Conservation (phyloP, 2,329 filamentous ascomycete species). For the Dothidotthia symphoricarpi region DNA sequence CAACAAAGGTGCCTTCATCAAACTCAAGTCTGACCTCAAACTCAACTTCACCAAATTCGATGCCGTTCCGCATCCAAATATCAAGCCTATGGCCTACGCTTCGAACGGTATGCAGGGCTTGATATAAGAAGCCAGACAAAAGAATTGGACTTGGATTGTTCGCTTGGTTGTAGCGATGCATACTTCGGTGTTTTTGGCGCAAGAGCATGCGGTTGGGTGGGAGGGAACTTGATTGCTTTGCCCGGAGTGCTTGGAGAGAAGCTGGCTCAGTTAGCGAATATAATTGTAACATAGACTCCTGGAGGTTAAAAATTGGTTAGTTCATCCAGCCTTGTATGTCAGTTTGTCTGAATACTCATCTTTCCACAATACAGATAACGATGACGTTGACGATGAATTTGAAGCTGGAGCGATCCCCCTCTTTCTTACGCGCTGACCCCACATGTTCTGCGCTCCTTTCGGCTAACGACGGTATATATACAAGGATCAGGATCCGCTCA, state of each 20-base stretch:
- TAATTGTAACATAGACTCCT: not conserved
- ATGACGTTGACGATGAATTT: too few relatives aligned
- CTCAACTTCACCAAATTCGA: constrained; percentile 92
- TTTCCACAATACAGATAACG: too few relatives aligned
- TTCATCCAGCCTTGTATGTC: too few relatives aligned
- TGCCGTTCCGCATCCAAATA: constrained; percentile 91
- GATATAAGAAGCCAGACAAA: constrained; percentile 53
- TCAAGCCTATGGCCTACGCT: constrained; percentile 91
- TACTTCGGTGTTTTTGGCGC: constrained; percentile 40
- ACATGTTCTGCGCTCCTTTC: too few relatives aligned
- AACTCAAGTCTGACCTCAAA: constrained; percentile 88
- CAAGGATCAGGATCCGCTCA: constrained; percentile 6
- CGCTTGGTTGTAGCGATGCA: constrained; percentile 34
- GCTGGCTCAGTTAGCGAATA: not conserved
- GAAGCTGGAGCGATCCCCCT: too few relatives aligned
- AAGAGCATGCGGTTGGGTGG: constrained; percentile 28
- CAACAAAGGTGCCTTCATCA: constrained; percentile 98
- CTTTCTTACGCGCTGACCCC: too few relatives aligned
- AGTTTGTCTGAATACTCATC: too few relatives aligned
- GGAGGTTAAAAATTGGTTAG: too few relatives aligned
- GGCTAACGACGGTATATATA: too few relatives aligned
- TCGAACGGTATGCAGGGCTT: constrained; percentile 76
- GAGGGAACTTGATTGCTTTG: constrained; percentile 16
- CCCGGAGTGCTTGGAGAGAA: constrained; percentile 8
- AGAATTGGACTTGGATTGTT: constrained; percentile 9